Conservation (phyloP, 441 rosid genomes). For the Erysimum cheiri region DNA sequence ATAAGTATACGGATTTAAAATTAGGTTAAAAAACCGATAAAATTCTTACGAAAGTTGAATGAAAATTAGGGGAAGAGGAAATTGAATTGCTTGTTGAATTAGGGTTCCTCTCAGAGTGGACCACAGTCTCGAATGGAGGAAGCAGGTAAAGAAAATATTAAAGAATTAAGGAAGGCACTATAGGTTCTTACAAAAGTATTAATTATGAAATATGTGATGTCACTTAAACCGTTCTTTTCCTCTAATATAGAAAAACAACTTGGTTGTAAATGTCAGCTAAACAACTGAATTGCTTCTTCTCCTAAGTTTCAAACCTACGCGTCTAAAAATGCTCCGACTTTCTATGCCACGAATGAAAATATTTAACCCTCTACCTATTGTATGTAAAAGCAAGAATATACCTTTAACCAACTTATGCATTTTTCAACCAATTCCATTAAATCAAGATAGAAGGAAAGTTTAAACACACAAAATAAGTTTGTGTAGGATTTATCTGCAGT, state of each 20-base stretch:
- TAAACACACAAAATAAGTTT: background rate
- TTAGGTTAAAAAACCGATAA: background rate
- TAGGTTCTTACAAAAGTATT: slow-evolving; percentile 40
- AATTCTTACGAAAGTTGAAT: background rate
- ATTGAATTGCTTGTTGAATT: slow-evolving; percentile 43
- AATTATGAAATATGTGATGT: slow-evolving; percentile 39
- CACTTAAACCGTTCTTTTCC: slow-evolving; percentile 42
- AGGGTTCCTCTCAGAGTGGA: slow-evolving; percentile 47
- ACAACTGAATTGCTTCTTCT: slow-evolving; percentile 46
- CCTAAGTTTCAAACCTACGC: slow-evolving; percentile 41
- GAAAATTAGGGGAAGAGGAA: background rate
- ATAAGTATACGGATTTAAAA: background rate
- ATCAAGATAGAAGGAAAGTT: background rate
- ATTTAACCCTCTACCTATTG: slow-evolving; percentile 8
- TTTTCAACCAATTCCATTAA: slow-evolving; percentile 23
- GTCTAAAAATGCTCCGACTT: slow-evolving; percentile 25
- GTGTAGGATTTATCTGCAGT: slow-evolving; percentile 7
- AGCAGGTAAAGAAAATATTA: slow-evolving; percentile 44
- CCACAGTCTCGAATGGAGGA: slow-evolving; percentile 40
- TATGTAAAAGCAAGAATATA: slow-evolving; percentile 12
- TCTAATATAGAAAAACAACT: slow-evolving; percentile 1
- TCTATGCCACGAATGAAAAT: slow-evolving; percentile 16
- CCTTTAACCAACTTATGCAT: slow-evolving; percentile 8
- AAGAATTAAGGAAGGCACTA: slow-evolving; percentile 39
- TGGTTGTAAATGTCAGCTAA: slow-evolving; percentile 43